Evolutionary conservation across 495 filamentous ascomycete species (phyloP), one percentile per base, ranked within the genome.

Genomic region (Aspergillus diversus): DNA sequence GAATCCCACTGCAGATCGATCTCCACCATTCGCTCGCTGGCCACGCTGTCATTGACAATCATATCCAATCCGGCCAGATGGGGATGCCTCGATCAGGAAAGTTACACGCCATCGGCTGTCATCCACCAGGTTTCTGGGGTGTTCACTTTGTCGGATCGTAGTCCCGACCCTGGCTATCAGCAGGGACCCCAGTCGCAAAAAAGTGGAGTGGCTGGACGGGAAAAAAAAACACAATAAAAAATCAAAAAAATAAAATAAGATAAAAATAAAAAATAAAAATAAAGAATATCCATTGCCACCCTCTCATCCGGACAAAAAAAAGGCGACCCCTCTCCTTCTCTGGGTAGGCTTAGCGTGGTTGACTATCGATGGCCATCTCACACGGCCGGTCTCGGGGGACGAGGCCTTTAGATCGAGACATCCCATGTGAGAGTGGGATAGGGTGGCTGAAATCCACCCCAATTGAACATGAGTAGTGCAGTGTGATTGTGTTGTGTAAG

Each of bases 101-200:
- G 39, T 59, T 55, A 56, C 57, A 60, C 48, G 37, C 56, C 51
- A 59, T 55, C 56, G 47, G 62, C 56, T 59, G 56, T 64, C 62
- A 64, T 49, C 48, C 13, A 55, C 50, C 56, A 46, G 39, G 8
- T 50, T 54, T 34, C 33, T 9, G 35, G 33, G 43, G 7, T 11
- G 7, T 54, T 61, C 33, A 17, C 51, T 33, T 48, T 46, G 7
- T 61, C 51, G 50, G 37, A 55, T 61, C 51, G 27, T 53, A 21
- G 32, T 4, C 55, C 16, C 21, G 55, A n/a, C 34, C 37, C 37
- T 48, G 34, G 55, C 13, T 33, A 27, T 31, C 56, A 46, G 16
- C 35, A 27, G 12, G n/a, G 47, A 27, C 55, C 39, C 39, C 12
- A 4, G 39, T 43, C 39, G 8, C 11, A 15, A 43, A 15, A 11